Conservation (phyloP, 2,329 filamentous ascomycete genomes). For the Talaromyces funiculosus region DNA sequence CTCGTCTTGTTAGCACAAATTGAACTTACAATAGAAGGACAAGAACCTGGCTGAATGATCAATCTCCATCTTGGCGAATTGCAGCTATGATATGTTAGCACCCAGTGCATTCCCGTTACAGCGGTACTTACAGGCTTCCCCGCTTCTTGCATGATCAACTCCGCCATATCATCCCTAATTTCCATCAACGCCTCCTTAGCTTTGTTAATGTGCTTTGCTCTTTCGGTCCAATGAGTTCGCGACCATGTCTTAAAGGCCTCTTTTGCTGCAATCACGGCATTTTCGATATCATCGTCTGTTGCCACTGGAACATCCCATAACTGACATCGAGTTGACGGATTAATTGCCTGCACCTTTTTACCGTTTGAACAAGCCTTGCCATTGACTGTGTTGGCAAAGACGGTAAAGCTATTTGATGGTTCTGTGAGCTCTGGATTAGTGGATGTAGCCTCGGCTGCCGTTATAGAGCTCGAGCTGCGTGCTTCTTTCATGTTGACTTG, state of each 20-base stretch:
- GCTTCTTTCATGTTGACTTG: neutral
- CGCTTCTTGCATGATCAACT: slow-evolving; percentile 45
- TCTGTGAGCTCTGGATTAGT: neutral
- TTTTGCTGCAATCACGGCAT: slow-evolving; percentile 43
- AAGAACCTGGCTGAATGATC: slow-evolving; percentile 16
- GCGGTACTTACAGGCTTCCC: slow-evolving; percentile 44
- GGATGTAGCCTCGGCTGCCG: neutral
- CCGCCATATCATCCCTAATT: slow-evolving; percentile 40
- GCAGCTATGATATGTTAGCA: slow-evolving; percentile 7
- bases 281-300: slow-evolving; percentile 39
- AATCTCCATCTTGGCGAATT: slow-evolving; percentile 15
- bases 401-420: slow-evolving; percentile 12
- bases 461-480: neutral
- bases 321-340: slow-evolving; percentile 43
- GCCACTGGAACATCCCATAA: slow-evolving; percentile 46
- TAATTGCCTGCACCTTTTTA: slow-evolving; percentile 34
- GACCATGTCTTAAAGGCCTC: slow-evolving; percentile 47
- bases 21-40: slow-evolving; percentile 12
- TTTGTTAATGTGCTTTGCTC: slow-evolving; percentile 37
- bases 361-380: slow-evolving; percentile 34
- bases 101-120: neutral
- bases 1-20: neutral
- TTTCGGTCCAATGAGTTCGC: slow-evolving; percentile 39
- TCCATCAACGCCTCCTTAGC: slow-evolving; percentile 38
- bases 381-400: slow-evolving; percentile 46